A percentile compares a stretch with the other conserved stretches of the same genome.
These are phyloP conservation scores for Fusarium sp. DNA, from an alignment of 2,329 filamentous ascomycete species.

Conservation along the genomic window DNA sequence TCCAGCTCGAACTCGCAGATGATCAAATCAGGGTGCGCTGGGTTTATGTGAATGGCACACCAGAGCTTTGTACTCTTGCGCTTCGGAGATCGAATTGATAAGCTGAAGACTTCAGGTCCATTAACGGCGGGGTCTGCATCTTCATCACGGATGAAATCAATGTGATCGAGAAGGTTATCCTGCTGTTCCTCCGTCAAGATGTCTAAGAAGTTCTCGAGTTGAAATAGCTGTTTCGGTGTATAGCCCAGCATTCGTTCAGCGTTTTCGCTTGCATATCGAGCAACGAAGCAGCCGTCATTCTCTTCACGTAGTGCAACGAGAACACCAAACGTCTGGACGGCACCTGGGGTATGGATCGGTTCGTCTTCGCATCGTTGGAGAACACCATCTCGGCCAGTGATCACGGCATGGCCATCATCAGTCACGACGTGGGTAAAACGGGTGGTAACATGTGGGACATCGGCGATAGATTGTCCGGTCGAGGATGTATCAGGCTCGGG, in stretches of 20 bases:
- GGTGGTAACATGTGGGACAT: slow-evolving; percentile 68
- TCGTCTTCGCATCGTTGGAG: slow-evolving; percentile 90
- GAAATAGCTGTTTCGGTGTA: slow-evolving; percentile 79
- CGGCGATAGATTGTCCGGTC: slow-evolving; percentile 38
- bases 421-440: slow-evolving; percentile 84
- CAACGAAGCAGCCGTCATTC: slow-evolving; percentile 71
- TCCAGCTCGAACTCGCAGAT: slow-evolving; percentile 92
- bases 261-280: slow-evolving; percentile 85
- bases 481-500: slow-evolving; percentile 34
- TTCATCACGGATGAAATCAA: slow-evolving; percentile 88
- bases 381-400: slow-evolving; percentile 79
- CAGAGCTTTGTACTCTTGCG: slow-evolving; percentile 75
- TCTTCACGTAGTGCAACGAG: slow-evolving; percentile 80
- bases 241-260: slow-evolving; percentile 80
- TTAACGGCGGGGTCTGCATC: slow-evolving; percentile 78
- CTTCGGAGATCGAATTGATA: slow-evolving; percentile 73
- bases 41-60: slow-evolving; percentile 86
- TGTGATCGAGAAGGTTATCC: slow-evolving; percentile 84
- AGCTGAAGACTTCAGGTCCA: slow-evolving; percentile 86
- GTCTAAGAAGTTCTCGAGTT: slow-evolving; percentile 79
- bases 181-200: slow-evolving; percentile 85
- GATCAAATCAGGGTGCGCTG: slow-evolving; percentile 73
- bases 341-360: slow-evolving; percentile 87
- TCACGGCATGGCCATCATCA: slow-evolving; percentile 81
- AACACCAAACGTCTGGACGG: slow-evolving; percentile 82